Conservation (phyloP, 257 asterid species). For the Solanum gracilifrons region DNA sequence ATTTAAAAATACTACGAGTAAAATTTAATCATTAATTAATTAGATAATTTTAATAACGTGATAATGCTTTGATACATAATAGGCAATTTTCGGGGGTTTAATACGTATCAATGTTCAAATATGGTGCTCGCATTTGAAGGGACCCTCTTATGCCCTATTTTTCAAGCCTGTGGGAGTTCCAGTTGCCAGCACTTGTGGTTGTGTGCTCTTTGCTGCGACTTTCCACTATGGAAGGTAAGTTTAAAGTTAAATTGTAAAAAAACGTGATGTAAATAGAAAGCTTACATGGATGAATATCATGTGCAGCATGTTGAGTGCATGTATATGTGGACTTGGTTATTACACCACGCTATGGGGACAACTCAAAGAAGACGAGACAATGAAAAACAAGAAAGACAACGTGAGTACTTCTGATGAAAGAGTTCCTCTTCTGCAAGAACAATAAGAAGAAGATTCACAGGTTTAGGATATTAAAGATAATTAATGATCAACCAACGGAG, state of each 20-base stretch:
- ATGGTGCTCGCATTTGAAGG: conserved; percentile 34
- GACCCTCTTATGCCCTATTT: not conserved
- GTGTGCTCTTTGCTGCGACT: conserved; percentile 47
- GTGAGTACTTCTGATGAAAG: conserved; percentile 10
- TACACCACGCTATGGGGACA: conserved; percentile 52
- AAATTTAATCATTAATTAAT: too few species aligned
- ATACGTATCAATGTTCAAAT: conserved; percentile 45
- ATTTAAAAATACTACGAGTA: too few species aligned
- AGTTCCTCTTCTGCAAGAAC: conserved; percentile 33
- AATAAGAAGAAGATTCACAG: conserved; percentile 5
- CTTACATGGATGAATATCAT: not conserved
- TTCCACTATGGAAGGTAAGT: conserved; percentile 59
- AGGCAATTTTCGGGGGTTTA: conserved; percentile 55
- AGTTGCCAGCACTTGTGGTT: conserved; percentile 60
- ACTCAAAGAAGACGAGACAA: conserved; percentile 17
- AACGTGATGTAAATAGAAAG: not conserved
- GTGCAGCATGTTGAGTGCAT: conserved; percentile 62
- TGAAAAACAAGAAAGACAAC: not conserved
- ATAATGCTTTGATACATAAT: not conserved
- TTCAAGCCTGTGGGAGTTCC: conserved; percentile 73
- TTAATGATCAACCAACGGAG: not conserved
- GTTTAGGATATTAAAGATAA: conserved; percentile 6
- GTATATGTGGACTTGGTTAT: conserved; percentile 57
- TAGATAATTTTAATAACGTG: not conserved
- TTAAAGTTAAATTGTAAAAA: not conserved